phyloP scores from a whole-genome alignment of 108 stramenopile genomes.

The Aureococcus anophagefferens region DNA sequence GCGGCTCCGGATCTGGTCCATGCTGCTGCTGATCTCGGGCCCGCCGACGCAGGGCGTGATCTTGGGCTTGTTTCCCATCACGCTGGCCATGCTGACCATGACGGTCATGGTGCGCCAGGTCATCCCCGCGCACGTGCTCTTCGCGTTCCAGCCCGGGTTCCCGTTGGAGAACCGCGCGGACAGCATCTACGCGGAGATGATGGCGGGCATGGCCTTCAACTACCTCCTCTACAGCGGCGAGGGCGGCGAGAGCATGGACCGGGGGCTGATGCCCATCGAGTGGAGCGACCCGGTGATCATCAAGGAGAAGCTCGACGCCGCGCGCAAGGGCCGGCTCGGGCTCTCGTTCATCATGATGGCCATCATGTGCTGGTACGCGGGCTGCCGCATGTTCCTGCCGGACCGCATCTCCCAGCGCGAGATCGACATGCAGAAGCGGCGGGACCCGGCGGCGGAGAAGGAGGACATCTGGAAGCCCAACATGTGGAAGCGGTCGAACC shows the following conservation, averaged over 20 bases:
- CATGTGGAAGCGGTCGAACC: slow-evolving; percentile 52
- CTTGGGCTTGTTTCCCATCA: slow-evolving; percentile 54
- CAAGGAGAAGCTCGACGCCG: slow-evolving; percentile 9
- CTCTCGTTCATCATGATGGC: slow-evolving; percentile 55
- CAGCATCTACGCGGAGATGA: neutral
- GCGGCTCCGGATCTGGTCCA: slow-evolving; percentile 41
- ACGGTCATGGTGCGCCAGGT: slow-evolving; percentile 17
- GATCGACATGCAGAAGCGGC: slow-evolving; percentile 29
- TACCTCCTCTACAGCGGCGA: too few species aligned
- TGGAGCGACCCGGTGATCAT: too few species aligned
- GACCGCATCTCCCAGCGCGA: slow-evolving; percentile 31
- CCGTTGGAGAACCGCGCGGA: neutral
- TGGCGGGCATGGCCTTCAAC: slow-evolving; percentile 1
- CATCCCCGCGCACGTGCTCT: too few species aligned
- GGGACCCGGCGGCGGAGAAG: slow-evolving; percentile 38
- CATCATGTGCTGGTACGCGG: slow-evolving; percentile 32
- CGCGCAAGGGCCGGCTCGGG: slow-evolving; percentile 59
- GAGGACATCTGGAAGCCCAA: slow-evolving; percentile 24
- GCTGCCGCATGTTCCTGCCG: slow-evolving; percentile 56
- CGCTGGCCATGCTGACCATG: slow-evolving; percentile 36
- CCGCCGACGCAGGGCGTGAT: slow-evolving; percentile 53
- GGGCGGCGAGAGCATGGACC: slow-evolving; percentile 16
- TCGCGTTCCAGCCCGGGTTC: too few species aligned
- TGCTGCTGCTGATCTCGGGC: slow-evolving; percentile 51
- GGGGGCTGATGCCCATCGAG: slow-evolving; percentile 14